Base-by-base conservation (phyloP, 2,329 filamentous ascomycete species). In the Tothia fuscella region DNA sequence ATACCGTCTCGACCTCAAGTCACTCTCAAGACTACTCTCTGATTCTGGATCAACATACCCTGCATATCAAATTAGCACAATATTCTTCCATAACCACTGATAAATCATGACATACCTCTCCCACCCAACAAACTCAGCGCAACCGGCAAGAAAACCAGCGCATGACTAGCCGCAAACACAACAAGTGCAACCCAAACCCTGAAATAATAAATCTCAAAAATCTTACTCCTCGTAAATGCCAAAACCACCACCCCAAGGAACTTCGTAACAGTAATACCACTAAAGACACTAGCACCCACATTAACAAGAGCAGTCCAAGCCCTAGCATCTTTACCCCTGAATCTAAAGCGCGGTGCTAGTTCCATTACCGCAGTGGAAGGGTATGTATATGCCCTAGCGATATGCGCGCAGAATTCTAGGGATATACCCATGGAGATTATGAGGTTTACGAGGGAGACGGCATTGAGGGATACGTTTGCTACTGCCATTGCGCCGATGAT, bases 171-270 rank as follows among this genome's bases (percentile, higher is more conserved):
- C 3, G 88, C 93, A 59, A 94, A 89, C 7, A 93, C 59, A 9
- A 98, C 88, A 42, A 98, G 73, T 5, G 88, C 82, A 14, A 95
- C 67, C 91, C 91, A 98, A 32, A 98, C 83, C 32, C 91, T 76
- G 71, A 98, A 98, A 63, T 98, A 98, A 65, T 98, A 98, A 44
- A 98, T 86, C 66, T 98, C 93, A 54, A 98, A 98, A 56, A 98
- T 98, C 74, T 96, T 98, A 60, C 85, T 93, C 39, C 84, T 71
- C 6, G 91, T 98, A 55, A 95, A 98, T 0, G 91, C 91, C 16
- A 98, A 68, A 26, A 98, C 91, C 34, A 74, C 80, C 1, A 98
- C 89, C 3, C 91, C 91, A 2, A 98, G 68, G 1, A 98, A 72
- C 63, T 98, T 98, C 2, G 91, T 98, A 40, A 98, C 71, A 0